Evolutionary conservation across 768 basidiomycete genomes (phyloP).

Genomic region (Rhizopogon roseolus): DNA sequence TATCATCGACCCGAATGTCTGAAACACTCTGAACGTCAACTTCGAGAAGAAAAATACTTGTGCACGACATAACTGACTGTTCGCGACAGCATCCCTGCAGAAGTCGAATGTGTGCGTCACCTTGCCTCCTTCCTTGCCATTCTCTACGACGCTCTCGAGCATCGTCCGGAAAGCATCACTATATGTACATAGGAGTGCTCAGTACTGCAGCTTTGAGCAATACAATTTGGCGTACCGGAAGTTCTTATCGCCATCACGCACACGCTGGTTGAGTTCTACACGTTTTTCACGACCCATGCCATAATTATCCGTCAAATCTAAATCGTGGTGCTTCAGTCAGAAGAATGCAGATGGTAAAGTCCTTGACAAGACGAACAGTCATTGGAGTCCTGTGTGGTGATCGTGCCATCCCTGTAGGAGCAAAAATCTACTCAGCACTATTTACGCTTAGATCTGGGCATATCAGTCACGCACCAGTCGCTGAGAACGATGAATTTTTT

Average conservation of each 20-base stretch:
- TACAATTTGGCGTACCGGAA: slow-evolving; percentile 51
- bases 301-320: slow-evolving; percentile 86
- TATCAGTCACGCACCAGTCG: slow-evolving; percentile 67
- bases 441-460: neutral
- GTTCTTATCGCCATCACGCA: slow-evolving; percentile 58
- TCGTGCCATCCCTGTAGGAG: slow-evolving; percentile 77
- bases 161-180: slow-evolving; percentile 89
- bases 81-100: slow-evolving; percentile 70
- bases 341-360: neutral
- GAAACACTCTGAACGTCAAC: slow-evolving; percentile 6
- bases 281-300: slow-evolving; percentile 79
- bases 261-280: slow-evolving; percentile 66
- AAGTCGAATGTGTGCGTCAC: slow-evolving; percentile 66
- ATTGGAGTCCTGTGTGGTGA: slow-evolving; percentile 90
- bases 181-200: slow-evolving; percentile 10
- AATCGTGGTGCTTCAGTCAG: neutral
- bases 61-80: slow-evolving; percentile 46
- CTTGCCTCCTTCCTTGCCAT: slow-evolving; percentile 31
- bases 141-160: slow-evolving; percentile 71
- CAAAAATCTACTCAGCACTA: neutral
- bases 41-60: slow-evolving; percentile 8
- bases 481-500: slow-evolving; percentile 85
- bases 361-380: slow-evolving; percentile 58
- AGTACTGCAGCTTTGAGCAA: slow-evolving; percentile 16
- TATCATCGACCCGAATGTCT: slow-evolving; percentile 86